Conservation (phyloP, 2,329 filamentous ascomycete species). For the Endothia cerciana region DNA sequence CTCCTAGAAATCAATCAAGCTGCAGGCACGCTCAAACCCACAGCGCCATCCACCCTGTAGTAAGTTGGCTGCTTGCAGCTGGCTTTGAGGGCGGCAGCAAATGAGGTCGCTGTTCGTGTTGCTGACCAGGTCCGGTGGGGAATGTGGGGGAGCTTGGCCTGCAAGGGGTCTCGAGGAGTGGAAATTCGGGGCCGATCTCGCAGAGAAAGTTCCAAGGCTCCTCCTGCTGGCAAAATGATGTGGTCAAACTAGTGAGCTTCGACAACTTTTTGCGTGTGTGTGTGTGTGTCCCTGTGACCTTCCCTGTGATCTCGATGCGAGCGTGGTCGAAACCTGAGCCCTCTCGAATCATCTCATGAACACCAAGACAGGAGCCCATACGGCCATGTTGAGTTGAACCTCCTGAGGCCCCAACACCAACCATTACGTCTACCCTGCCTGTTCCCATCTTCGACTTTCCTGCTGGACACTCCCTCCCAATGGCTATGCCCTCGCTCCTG, state of each 20-base stretch:
- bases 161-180: neutral
- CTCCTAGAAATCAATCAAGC: too few species aligned
- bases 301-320: constrained; percentile 37
- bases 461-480: constrained; percentile 14
- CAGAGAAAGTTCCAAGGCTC: constrained; percentile 14
- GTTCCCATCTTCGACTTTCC: neutral
- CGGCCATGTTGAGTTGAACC: constrained; percentile 17
- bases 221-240: constrained; percentile 2
- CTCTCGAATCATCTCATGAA: constrained; percentile 16
- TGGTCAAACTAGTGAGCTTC: neutral
- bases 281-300: constrained; percentile 36
- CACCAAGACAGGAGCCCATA: neutral
- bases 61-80: neutral
- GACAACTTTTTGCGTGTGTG: constrained; percentile 7
- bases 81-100: neutral
- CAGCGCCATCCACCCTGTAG: too few species aligned
- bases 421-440: neutral
- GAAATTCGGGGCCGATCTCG: constrained; percentile 28
- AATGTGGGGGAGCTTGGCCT: constrained; percentile 15
- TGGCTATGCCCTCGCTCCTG: constrained; percentile 30
- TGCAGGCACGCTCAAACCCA: too few species aligned
- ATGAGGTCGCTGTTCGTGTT: constrained; percentile 3
- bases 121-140: constrained; percentile 16
- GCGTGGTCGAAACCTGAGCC: constrained; percentile 29
- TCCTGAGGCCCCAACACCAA: constrained; percentile 14